Base-by-base conservation (phyloP, 2,329 filamentous ascomycete species). In the Colletotrichum destructivum region DNA sequence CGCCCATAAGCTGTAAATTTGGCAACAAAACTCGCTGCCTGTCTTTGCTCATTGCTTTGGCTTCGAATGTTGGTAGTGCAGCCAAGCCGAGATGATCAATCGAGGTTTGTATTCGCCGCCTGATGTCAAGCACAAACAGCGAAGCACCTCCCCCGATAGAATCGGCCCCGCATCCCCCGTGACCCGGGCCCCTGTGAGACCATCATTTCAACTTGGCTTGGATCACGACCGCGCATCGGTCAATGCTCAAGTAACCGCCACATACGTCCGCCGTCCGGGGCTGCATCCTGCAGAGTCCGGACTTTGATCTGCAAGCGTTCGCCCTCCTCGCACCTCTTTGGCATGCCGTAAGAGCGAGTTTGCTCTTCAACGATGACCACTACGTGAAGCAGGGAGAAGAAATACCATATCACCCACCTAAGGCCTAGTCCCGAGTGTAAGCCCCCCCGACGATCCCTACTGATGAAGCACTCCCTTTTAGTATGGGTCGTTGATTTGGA, bases 91-190 rank as follows among this genome's bases (percentile, higher is more conserved):
- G 12, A 56, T 21, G 4, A 31, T 6, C 5, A 56, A 40, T 31
- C 12, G 12, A 11, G 12, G 11, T 12, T 31, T 40, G 46, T 12
- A 56, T 21, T 60, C 35, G 46, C n/a, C 60, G 23, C 16, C 35
- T 15, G 26, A 26, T 26, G 21, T 13, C n/a, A 21, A 62, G 26
- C n/a, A 38, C 31, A 16, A 18, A 4, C 21, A 31, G 21, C 16
- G 26, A 35, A 21, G 56, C 21, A 46, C n/a, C 9, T 18, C 23
- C 26, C 35, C 54, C 18, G 44, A 13, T 47, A n/a, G 9, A n/a
- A 18, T 46, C 59, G 59, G 59, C 18, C 59, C 57, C 46, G 60
- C 46, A 40, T 16, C 31, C 35, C 16, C 46, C 35, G 35, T 31
- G 31, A 40, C 15, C n/a, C 35, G 44, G 18, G 18, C 7, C 16